Evolutionary conservation across 2,329 filamentous ascomycete genomes (phyloP), one percentile per base, ranked within the genome.

Genomic region (Beauveria australis): DNA sequence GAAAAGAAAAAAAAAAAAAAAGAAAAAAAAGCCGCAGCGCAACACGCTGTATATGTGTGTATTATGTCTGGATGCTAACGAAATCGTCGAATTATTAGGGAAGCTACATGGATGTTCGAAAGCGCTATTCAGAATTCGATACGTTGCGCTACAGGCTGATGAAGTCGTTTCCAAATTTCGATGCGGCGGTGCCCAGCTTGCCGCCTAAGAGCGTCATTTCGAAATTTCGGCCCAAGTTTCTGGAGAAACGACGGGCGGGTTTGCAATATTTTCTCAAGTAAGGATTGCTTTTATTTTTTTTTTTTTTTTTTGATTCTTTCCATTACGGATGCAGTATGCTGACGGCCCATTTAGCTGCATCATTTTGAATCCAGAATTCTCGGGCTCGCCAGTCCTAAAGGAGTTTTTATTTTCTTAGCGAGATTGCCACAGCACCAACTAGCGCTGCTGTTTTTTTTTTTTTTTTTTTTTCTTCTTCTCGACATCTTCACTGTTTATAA

Each of bases 251-350:
- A 68, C 86, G 91, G 66, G 81, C 85, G 47, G 93, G 92, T 6
- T 78, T 99, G 62, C 87, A 91, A 70, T 96, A 97, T 71, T 99
- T 97, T 71, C 77, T 99, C 59, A 96, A 96, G 92, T 96, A 77
- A 63, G 89, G 22, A 24, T 26, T 18, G 48, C 28, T 37, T 41
- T 53, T 2, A 2, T 24, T 24, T 24, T 24, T 24, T 24, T 53
- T 2, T 3, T 24, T 24, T 24, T 24, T 24, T 24, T 4, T 24
- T 54, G 55, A 26, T 22, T 22, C 2, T 22, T 22, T 47, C 16
- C 33, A 18, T 46, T 46, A 18, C 22, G n/a, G 26, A 40, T 24
- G 26, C 43, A 58, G 28, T 56, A 53, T 63, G 33, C 67, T 66
- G 19, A 71, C 56, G 3, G 26, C 12, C 9, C 5, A 5, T 18